These are phyloP conservation scores for Trametes coccinea DNA, from an alignment of 768 basidiomycete species.

Conservation along the genomic window DNA sequence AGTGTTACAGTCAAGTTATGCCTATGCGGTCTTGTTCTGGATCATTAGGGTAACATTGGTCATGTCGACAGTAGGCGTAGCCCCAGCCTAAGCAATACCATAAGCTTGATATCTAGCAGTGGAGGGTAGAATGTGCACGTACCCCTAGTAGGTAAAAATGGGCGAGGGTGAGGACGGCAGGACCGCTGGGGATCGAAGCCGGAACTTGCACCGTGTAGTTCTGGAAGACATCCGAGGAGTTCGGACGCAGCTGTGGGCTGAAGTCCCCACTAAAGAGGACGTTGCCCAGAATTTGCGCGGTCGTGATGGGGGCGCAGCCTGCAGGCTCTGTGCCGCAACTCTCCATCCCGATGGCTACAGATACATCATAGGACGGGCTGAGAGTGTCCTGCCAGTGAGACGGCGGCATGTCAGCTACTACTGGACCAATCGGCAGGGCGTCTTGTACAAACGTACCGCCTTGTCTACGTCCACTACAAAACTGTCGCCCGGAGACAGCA, in stretches of 20 bases:
- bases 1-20: too few species aligned
- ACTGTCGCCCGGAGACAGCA: neutral
- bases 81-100: too few species aligned
- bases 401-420: neutral
- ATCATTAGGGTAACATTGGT: too few species aligned
- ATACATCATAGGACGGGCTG: slow-evolving; percentile 6
- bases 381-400: slow-evolving; percentile 1
- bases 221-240: slow-evolving; percentile 18
- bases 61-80: too few species aligned
- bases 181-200: slow-evolving; percentile 7
- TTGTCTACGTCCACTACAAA: slow-evolving; percentile 13
- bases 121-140: neutral
- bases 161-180: slow-evolving; percentile 15
- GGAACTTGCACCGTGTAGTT: slow-evolving; percentile 32
- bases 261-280: slow-evolving; percentile 2
- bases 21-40: too few species aligned
- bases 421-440: neutral
- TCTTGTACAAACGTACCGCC: neutral
- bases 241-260: slow-evolving; percentile 1
- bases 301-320: neutral
- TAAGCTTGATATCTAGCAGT: too few species aligned
- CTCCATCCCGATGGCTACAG: slow-evolving; percentile 9
- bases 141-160: slow-evolving; percentile 27
- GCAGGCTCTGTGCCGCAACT: neutral
- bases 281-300: neutral